Evolutionary conservation across 768 basidiomycete genomes (phyloP), one percentile per base, ranked within the genome.

Genomic region (Coprinopsis marcescibilis): DNA sequence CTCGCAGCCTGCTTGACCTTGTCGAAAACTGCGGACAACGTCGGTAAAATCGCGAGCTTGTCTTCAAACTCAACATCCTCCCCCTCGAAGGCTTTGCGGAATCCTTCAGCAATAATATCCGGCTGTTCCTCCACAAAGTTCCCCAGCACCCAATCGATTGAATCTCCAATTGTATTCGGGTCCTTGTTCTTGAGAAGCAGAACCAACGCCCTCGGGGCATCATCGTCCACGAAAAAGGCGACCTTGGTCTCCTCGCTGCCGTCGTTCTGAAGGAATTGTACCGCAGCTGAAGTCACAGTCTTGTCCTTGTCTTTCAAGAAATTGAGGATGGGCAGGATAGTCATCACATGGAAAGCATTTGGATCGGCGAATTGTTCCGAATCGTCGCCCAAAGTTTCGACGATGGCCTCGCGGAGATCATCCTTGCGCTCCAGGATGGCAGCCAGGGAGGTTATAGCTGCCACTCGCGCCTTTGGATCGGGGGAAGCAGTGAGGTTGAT

Each of bases 81-180:
- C 14, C 39, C 48, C 1, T 20, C 19, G 48, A 47, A 55, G 11
- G 46, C 29, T 8, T 29, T 48, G 12, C 25, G 19, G 46, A 55
- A 55, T 11, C 26, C 48, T 15, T 33, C 43, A 14, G 23, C 24
- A 15, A 52, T 48, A 17, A 27, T 43, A 6, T 43, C n/a, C 19
- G 41, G 35, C 21, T 33, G 42, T 4, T 45, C 46, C 1, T 17
- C 41, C 20, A 50, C 49, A 13, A 30, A 23, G 21, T 43, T 25
- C 23, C 41, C 50, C 21, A 55, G 17, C 14, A 55, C 21, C 29
- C 35, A 55, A 29, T 55, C 52, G 17, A 24, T 29, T 14, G 52
- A 37, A 10, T 21, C 33, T 8, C 54, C 54, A 4, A 55, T 35
- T 20, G 23, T 30, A 4, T 45, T n/a, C 3, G 36, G 42, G 2